Evolutionary conservation across 495 filamentous ascomycete genomes (phyloP).

Genomic region (Podospora pseudopauciseta): DNA sequence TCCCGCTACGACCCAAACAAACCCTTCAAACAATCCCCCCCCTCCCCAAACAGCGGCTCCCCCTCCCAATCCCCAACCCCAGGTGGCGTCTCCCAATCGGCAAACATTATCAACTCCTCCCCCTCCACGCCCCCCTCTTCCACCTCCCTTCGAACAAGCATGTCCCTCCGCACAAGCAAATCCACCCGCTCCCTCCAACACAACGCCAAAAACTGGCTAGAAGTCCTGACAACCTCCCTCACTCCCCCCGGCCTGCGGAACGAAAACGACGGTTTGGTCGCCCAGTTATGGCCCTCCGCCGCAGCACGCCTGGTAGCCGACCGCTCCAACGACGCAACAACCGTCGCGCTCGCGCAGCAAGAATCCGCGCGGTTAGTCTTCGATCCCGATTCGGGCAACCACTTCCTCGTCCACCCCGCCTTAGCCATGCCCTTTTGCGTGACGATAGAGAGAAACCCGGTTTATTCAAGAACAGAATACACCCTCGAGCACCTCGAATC

Average conservation of each 20-base stretch:
- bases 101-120: conserved; percentile 30
- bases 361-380: conserved; percentile 71
- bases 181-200: conserved; percentile 13
- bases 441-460: conserved; percentile 48
- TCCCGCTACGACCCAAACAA: conserved; percentile 53
- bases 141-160: conserved; percentile 14
- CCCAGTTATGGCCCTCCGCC: conserved; percentile 65
- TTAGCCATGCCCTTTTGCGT: conserved; percentile 56
- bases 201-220: conserved; percentile 39
- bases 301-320: conserved; percentile 70
- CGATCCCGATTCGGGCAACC: conserved; percentile 57
- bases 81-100: neutral
- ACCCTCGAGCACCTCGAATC: conserved; percentile 59
- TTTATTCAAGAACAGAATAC: conserved; percentile 55
- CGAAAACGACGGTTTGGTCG: conserved; percentile 66
- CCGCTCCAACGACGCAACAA: conserved; percentile 56
- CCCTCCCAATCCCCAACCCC: conserved; percentile 6
- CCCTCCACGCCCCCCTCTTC: conserved; percentile 30
- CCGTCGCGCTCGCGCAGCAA: conserved; percentile 61
- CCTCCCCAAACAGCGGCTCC: conserved; percentile 14
- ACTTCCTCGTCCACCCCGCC: conserved; percentile 70
- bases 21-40: conserved; percentile 35
- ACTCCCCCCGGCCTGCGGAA: conserved; percentile 55
- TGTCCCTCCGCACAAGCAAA: conserved; percentile 10
- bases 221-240: conserved; percentile 58